Conservation (phyloP, 2,329 filamentous ascomycete genomes). For the Scedosporium boydii region DNA sequence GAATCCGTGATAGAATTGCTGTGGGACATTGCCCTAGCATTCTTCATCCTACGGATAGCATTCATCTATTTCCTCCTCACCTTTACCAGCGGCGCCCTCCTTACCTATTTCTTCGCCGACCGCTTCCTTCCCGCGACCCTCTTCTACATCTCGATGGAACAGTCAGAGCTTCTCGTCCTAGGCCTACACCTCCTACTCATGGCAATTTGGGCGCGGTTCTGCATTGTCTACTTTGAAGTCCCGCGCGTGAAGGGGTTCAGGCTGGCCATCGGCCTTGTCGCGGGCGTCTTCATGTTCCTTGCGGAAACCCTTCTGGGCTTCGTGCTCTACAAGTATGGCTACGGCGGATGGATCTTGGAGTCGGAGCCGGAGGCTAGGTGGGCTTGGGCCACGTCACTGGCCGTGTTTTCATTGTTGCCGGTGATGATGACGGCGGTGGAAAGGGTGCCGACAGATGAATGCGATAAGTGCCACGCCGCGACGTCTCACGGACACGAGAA, state of each 20-base stretch:
- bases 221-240: background rate
- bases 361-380: background rate
- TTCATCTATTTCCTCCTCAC: slow-evolving; percentile 20
- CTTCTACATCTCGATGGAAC: slow-evolving; percentile 3
- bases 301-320: background rate
- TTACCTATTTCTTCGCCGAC: slow-evolving; percentile 11
- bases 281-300: background rate
- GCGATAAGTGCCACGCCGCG: background rate
- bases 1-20: slow-evolving; percentile 25
- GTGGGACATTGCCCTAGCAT: slow-evolving; percentile 25
- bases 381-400: background rate
- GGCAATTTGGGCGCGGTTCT: background rate
- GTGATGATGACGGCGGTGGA: background rate
- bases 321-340: background rate
- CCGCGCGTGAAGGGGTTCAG: slow-evolving; percentile 1
- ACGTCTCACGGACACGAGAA: background rate
- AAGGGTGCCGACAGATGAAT: background rate
- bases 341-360: background rate
- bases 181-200: background rate
- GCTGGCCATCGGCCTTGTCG: slow-evolving; percentile 1
- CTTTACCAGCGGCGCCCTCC: slow-evolving; percentile 13
- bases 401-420: background rate
- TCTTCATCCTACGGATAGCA: slow-evolving; percentile 23
- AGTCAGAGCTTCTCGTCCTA: slow-evolving; percentile 5
- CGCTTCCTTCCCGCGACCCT: slow-evolving; percentile 6